A percentile compares a stretch with the other conserved stretches of the same genome.
Conservation (phyloP, 441 rosid species). For the Mallotus japonicus region DNA sequence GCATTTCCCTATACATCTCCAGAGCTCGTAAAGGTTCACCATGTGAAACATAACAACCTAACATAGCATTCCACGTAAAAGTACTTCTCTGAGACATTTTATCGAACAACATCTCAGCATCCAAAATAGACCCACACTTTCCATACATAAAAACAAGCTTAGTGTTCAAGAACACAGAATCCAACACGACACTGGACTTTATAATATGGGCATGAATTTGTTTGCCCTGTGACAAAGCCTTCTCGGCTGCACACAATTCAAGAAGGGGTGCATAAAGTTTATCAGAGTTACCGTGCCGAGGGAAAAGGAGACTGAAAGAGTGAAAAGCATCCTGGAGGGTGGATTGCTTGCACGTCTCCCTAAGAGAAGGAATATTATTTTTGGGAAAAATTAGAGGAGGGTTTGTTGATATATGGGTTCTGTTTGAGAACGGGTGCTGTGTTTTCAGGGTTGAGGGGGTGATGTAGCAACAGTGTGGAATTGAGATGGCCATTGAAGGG, state of each 20-base stretch:
- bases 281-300: constrained; percentile 21
- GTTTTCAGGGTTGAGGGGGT: neutral
- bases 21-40: constrained; percentile 48
- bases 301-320: constrained; percentile 27
- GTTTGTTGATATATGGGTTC: constrained; percentile 19
- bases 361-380: constrained; percentile 22
- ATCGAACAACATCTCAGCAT: constrained; percentile 67
- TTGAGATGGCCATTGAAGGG: constrained; percentile 22
- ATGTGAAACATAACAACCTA: constrained; percentile 61
- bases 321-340: constrained; percentile 44
- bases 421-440: constrained; percentile 15
- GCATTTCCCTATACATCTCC: constrained; percentile 46
- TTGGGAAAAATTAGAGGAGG: constrained; percentile 25
- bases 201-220: constrained; percentile 63
- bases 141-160: constrained; percentile 74
- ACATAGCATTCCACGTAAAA: constrained; percentile 78
- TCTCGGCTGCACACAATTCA: constrained; percentile 51
- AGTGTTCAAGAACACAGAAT: constrained; percentile 45
- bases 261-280: constrained; percentile 51
- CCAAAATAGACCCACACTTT: constrained; percentile 47
- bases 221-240: constrained; percentile 47
- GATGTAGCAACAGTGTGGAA: constrained; percentile 5
- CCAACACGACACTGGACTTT: constrained; percentile 28
- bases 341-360: constrained; percentile 30
- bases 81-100: constrained; percentile 53